These are phyloP conservation scores for Mycosphaerella sp. DNA, from an alignment of 2,329 filamentous ascomycete species.

Conservation along the genomic window DNA sequence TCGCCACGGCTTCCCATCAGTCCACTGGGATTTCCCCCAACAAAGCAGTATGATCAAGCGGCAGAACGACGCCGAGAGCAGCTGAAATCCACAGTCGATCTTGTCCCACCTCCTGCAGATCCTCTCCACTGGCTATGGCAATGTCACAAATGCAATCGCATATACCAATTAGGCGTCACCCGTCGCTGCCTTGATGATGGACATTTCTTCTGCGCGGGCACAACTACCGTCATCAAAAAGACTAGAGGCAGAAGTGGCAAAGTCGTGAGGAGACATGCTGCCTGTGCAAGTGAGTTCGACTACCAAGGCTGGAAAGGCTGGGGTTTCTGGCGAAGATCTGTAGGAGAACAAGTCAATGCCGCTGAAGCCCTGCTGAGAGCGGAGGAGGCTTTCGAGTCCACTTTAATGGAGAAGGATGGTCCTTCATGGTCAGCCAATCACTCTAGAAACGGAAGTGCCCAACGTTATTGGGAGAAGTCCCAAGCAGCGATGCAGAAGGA, in stretches of 20 bases:
- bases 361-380: constrained; percentile 22
- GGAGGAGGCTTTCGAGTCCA: constrained; percentile 12
- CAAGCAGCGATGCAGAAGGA: constrained; percentile 26
- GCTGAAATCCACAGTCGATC: constrained; percentile 16
- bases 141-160: constrained; percentile 47
- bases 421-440: background rate
- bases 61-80: constrained; percentile 8
- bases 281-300: constrained; percentile 49
- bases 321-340: constrained; percentile 40
- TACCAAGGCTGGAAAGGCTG: constrained; percentile 47
- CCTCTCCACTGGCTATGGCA: constrained; percentile 48
- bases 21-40: constrained; percentile 13
- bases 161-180: constrained; percentile 46
- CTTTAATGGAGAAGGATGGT: background rate
- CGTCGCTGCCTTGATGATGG: constrained; percentile 50
- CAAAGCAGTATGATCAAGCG: background rate
- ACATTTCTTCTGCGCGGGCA: constrained; percentile 50
- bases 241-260: constrained; percentile 31
- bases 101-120: constrained; percentile 26
- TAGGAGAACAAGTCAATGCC: constrained; percentile 22
- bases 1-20: constrained; percentile 28
- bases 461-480: constrained; percentile 5
- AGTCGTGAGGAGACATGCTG: constrained; percentile 33
- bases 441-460: background rate
- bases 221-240: constrained; percentile 36